Evolutionary conservation across 208 protist genomes (phyloP).

Genomic region (Leishmania gerbilli): DNA sequence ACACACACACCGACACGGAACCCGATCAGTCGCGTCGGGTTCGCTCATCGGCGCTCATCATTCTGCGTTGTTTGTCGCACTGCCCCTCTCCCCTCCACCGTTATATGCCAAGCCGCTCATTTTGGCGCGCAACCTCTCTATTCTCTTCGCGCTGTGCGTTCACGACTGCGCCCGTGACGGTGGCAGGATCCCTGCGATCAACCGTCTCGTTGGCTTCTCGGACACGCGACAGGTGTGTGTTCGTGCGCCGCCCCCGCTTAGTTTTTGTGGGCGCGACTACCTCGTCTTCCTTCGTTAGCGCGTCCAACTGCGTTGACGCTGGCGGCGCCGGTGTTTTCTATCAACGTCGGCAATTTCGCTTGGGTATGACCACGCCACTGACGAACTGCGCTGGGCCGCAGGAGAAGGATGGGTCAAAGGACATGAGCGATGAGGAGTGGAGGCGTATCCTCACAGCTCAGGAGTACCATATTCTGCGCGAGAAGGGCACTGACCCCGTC

Average conservation of each 20-base stretch:
- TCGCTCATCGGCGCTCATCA: neutral
- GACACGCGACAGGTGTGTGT: neutral
- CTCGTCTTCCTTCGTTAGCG: neutral
- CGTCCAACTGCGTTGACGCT: too few relatives aligned
- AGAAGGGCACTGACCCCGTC: constrained; percentile 79
- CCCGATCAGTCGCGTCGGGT: neutral
- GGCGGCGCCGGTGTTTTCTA: neutral
- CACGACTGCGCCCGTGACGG: neutral
- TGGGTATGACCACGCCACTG: constrained; percentile 15
- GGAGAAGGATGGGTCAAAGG: constrained; percentile 70
- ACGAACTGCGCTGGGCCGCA: constrained; percentile 62
- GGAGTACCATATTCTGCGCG: constrained; percentile 72
- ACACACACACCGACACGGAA: neutral
- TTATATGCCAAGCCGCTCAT: neutral
- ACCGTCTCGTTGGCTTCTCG: neutral
- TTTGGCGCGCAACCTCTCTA: neutral
- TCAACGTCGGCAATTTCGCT: neutral
- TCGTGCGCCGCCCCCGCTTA: neutral
- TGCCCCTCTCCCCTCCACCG: too few relatives aligned
- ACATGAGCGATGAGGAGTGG: constrained; percentile 73
- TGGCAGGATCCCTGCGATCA: neutral
- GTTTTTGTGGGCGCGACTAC: neutral
- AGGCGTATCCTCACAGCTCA: constrained; percentile 41
- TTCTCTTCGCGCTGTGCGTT: neutral
- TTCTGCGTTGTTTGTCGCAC: neutral